Base-by-base conservation (phyloP, 495 filamentous ascomycete genomes). In the Pseudevernia furfuracea region DNA sequence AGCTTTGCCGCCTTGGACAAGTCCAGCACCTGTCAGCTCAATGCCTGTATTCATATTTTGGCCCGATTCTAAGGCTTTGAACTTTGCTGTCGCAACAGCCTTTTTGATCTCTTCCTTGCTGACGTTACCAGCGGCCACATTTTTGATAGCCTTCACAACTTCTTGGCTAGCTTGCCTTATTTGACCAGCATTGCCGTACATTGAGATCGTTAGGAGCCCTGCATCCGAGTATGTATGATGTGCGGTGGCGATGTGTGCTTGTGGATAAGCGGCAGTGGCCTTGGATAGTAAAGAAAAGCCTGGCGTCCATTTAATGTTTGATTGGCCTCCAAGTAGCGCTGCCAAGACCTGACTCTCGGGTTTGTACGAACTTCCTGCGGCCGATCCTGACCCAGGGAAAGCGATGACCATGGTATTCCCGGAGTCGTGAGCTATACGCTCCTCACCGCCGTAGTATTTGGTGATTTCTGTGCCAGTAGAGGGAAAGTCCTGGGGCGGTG, bases 371-470 rank as follows among this genome's bases (percentile, higher is more conserved):
- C 82, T 82, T 59, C 81, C 79, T 65, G 86, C 81, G 71, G 83
- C 84, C 46, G 88, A 86, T 74, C 89, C 85, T 60, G 90, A 91
- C 56, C 94, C 93, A 49, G 92, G 89, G 85, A 99, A 96, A 61
- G 85, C 92, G 72, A 99, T 84, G 58, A 96, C 89, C 67, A 96
- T 74, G 61, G 91, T 81, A 70, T 87, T 96, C 57, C 87, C 85
- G 59, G 78, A 77, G 67, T 80, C 81, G 74, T 88, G 89, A 53
- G 91, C 77, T 66, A 93, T 90, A 62, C 94, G 89, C 80, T 96
- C 88, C 81, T 99, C 90, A 70, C 94, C 94, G 71, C 94, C 94
- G 73, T 85, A 87, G 83, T 97, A 99, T 75, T 92, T 92, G 70
- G 86, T 85, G 58, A 89, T 76, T 38, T 68, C 64, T 59, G 67